Conservation (phyloP, 495 filamentous ascomycete species). For the Parathielavia appendiculata region DNA sequence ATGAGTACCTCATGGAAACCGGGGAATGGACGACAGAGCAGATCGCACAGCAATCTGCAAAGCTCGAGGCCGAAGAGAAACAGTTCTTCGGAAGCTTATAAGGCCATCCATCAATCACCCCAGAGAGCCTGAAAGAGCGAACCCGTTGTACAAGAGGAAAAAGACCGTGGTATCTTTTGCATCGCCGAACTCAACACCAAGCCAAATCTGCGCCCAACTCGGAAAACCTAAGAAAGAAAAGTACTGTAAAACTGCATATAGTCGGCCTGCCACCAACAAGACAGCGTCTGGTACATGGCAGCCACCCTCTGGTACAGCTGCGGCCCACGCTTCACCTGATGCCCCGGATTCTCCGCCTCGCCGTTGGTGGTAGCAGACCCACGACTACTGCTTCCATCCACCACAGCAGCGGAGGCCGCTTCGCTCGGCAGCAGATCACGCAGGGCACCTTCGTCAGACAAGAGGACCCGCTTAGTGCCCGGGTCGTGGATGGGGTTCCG, state of each 20-base stretch:
- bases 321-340: neutral
- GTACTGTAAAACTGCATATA: constrained; percentile 14
- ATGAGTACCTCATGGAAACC: constrained; percentile 54
- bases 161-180: constrained; percentile 12
- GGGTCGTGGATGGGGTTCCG: constrained; percentile 22
- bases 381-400: neutral
- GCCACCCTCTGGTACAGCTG: constrained; percentile 3
- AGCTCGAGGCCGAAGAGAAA: constrained; percentile 27
- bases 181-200: neutral
- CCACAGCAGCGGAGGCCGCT: neutral
- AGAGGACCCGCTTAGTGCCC: constrained; percentile 12
- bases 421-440: constrained; percentile 3
- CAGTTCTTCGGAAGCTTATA: constrained; percentile 35
- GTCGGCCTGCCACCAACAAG: constrained; percentile 9
- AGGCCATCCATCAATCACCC: neutral
- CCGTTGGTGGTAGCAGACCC: neutral
- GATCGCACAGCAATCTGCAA: constrained; percentile 27
- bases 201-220: neutral
- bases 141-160: neutral
- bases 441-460: constrained; percentile 5
- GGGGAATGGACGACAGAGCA: constrained; percentile 34
- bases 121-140: neutral
- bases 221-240: constrained; percentile 13
- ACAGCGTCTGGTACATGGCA: constrained; percentile 6
- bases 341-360: neutral